phyloP scores from a whole-genome alignment of 495 filamentous ascomycete genomes.

The Cercophora samala region DNA sequence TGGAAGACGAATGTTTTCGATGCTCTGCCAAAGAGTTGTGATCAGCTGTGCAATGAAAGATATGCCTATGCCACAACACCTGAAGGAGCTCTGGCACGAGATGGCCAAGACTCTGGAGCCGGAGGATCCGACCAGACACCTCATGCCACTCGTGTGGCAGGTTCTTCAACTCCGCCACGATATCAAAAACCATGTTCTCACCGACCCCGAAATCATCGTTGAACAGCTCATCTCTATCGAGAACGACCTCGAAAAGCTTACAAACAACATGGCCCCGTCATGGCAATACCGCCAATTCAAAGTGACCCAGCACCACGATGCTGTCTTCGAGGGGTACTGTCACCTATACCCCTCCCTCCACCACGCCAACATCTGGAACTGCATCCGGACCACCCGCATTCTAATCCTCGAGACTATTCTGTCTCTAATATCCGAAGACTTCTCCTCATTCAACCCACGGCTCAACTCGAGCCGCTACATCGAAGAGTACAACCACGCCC shows the following conservation, averaged over 20 bases:
- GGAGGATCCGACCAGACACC: conserved; percentile 27
- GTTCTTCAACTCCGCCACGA: conserved; percentile 49
- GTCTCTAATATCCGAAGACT: conserved; percentile 29
- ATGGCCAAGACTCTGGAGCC: conserved; percentile 27
- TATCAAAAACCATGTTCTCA: conserved; percentile 35
- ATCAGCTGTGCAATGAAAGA: conserved; percentile 41
- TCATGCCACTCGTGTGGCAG: conserved; percentile 38
- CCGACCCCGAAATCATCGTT: conserved; percentile 45
- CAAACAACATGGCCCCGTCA: conserved; percentile 38
- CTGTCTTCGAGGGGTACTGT: conserved; percentile 49
- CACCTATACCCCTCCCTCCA: conserved; percentile 54
- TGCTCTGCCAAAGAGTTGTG: conserved; percentile 48
- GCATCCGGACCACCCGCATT: conserved; percentile 55
- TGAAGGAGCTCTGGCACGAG: conserved; percentile 40
- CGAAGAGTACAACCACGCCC: conserved; percentile 30
- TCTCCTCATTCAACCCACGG: conserved; percentile 13
- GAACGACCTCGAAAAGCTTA: conserved; percentile 46
- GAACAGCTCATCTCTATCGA: conserved; percentile 49
- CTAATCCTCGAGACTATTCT: conserved; percentile 55
- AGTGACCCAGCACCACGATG: conserved; percentile 36
- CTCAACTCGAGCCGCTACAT: conserved; percentile 20
- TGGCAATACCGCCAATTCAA: conserved; percentile 36
- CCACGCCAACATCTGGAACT: conserved; percentile 54
- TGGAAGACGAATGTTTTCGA: conserved; percentile 57
- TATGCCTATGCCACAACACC: conserved; percentile 35